A percentile compares a stretch with the other conserved stretches of the same genome.
Conservation (phyloP, 352 stramenopile genomes). For the Globisporangium cystogenes region DNA sequence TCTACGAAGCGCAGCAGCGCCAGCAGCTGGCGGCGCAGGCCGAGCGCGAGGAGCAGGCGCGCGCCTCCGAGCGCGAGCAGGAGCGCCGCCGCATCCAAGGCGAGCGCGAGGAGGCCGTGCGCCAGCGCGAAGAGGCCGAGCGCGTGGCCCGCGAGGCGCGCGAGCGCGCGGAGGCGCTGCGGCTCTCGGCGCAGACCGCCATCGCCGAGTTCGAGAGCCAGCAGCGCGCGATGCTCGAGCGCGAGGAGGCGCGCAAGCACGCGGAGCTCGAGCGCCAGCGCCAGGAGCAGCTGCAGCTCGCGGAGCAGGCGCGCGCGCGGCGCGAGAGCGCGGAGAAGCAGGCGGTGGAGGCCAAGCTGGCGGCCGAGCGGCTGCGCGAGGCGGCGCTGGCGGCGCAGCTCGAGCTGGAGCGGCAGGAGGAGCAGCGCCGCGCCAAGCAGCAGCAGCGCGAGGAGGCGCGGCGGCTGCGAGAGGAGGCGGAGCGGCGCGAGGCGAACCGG, state of each 20-base stretch:
- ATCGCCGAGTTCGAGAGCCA: conserved; percentile 63
- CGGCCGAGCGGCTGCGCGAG: conserved; percentile 48
- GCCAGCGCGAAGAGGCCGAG: conserved; percentile 53
- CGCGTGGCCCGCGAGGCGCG: conserved; percentile 46
- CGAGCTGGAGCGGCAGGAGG: conserved; percentile 55
- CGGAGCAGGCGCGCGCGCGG: conserved; percentile 39
- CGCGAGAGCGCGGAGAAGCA: conserved; percentile 55
- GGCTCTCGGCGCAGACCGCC: conserved; percentile 47
- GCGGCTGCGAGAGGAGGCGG: conserved; percentile 49
- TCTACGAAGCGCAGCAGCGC: conserved; percentile 46
- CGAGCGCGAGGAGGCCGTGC: conserved; percentile 39
- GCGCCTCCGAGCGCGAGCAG: conserved; percentile 16
- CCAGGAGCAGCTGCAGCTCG: conserved; percentile 50
- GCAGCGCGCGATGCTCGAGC: conserved; percentile 49
- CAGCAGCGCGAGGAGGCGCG: conserved; percentile 40
- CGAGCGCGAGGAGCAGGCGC: conserved; percentile 24
- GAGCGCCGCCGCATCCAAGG: conserved; percentile 45
- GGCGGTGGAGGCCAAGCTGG: conserved; percentile 43
- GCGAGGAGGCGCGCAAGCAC: conserved; percentile 56
- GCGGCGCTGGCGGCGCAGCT: conserved; percentile 49
- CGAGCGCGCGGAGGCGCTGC: conserved; percentile 58
- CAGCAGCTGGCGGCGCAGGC: conserved; percentile 30
- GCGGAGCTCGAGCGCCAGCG: conserved; percentile 52
- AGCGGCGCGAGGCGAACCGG: conserved; percentile 57
- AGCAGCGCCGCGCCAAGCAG: conserved; percentile 34